Conservation (phyloP, 2,329 filamentous ascomycete genomes). For the Chlorencoelia australis region DNA sequence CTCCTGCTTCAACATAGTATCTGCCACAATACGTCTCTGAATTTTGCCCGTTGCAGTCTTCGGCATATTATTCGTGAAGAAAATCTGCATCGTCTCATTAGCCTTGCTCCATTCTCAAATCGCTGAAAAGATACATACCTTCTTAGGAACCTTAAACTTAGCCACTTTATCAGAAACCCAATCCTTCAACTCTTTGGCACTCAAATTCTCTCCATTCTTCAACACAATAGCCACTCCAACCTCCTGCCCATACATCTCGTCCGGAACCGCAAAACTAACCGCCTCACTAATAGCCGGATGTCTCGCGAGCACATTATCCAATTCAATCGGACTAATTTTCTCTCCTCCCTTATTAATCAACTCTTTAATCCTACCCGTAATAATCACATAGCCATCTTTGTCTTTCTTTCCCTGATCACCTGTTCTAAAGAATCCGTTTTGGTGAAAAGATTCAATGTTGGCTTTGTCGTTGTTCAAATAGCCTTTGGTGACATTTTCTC, state of each 20-base stretch:
- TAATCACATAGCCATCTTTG: conserved; percentile 69
- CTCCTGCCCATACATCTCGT: conserved; percentile 77
- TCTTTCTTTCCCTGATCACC: conserved; percentile 80
- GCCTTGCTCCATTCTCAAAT: too few species aligned
- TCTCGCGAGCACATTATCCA: conserved; percentile 72
- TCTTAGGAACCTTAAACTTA: conserved; percentile 80
- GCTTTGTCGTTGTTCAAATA: conserved; percentile 77
- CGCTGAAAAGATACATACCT: too few species aligned
- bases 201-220: conserved; percentile 50
- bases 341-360: conserved; percentile 85
- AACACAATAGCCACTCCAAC: conserved; percentile 68
- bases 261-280: conserved; percentile 73
- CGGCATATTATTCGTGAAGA: conserved; percentile 75
- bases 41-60: conserved; percentile 92
- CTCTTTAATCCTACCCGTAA: conserved; percentile 89
- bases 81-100: conserved; percentile 50
- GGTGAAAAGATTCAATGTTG: conserved; percentile 64
- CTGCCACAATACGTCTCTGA: conserved; percentile 75
- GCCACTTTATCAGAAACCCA: conserved; percentile 63
- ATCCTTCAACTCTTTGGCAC: conserved; percentile 49
- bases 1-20: conserved; percentile 69
- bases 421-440: conserved; percentile 74
- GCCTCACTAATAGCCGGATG: conserved; percentile 66
- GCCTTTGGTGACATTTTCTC: conserved; percentile 74
- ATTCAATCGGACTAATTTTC: conserved; percentile 81